A percentile compares a stretch with the other conserved stretches of the same genome.
Evolutionary conservation across 768 basidiomycete species (phyloP).

Genomic region (Suillus americanus): DNA sequence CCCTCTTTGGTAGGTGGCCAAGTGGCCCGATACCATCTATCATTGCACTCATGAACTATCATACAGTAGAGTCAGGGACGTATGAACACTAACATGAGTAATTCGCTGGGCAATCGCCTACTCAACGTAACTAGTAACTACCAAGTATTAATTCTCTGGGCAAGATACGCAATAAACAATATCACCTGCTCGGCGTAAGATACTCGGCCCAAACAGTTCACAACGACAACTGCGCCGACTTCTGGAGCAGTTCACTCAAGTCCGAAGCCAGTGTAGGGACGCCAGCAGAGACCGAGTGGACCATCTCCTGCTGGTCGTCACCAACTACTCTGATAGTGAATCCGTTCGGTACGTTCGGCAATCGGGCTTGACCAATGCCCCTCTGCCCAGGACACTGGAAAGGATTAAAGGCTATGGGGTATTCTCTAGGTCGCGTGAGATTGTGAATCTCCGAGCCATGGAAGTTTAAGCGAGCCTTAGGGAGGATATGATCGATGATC

Average conservation of each 20-base stretch:
- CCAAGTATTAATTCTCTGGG: background rate
- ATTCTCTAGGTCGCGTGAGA: constrained; percentile 26
- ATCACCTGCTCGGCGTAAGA: background rate
- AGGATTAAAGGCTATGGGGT: constrained; percentile 31
- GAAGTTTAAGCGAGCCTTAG: constrained; percentile 17
- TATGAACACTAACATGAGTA: background rate
- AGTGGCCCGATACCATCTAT: background rate
- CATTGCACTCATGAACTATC: background rate
- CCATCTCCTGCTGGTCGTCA: constrained; percentile 10
- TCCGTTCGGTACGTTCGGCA: constrained; percentile 32
- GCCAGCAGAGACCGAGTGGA: background rate
- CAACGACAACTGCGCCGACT: constrained; percentile 15
- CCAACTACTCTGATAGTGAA: constrained; percentile 30
- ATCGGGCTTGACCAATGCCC: constrained; percentile 19
- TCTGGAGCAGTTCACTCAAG: constrained; percentile 14
- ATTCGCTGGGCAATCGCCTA: background rate
- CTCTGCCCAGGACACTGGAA: constrained; percentile 35
- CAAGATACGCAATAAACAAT: background rate
- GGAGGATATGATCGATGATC: constrained; percentile 25
- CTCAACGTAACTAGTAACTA: background rate
- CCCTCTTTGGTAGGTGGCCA: background rate
- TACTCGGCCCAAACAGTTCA: constrained; percentile 29
- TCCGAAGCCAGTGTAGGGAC: background rate
- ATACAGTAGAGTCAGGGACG: background rate
- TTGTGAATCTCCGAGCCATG: constrained; percentile 20